Percentiles rank a stretch among this genome's conserved stretches.
Conservation (phyloP, 345 rosid species). For the Mercurialis annua region DNA sequence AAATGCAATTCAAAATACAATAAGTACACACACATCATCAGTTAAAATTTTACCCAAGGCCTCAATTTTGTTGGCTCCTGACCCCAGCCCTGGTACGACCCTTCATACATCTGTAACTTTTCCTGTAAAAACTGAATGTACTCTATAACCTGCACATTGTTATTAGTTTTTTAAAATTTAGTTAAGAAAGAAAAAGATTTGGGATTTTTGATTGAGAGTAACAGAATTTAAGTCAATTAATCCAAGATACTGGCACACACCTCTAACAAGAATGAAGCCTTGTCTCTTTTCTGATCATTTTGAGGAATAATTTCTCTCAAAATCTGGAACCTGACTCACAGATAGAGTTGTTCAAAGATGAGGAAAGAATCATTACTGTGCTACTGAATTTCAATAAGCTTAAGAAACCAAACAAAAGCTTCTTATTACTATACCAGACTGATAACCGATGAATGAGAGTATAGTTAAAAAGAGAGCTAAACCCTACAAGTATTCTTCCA, state of each 20-base stretch:
- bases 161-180: neutral
- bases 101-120: conserved; percentile 27
- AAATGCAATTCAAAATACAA: neutral
- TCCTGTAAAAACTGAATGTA: conserved; percentile 34
- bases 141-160: conserved; percentile 31
- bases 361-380: neutral
- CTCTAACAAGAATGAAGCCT: conserved; percentile 36
- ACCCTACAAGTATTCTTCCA: no score
- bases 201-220: neutral
- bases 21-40: neutral
- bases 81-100: conserved; percentile 24
- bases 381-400: no score
- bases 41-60: conserved; percentile 25
- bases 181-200: neutral
- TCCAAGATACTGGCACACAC: conserved; percentile 4
- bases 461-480: no score
- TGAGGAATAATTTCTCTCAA: conserved; percentile 32
- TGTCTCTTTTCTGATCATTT: conserved; percentile 36
- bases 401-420: no score
- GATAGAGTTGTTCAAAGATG: neutral
- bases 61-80: conserved; percentile 27
- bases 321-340: conserved; percentile 29
- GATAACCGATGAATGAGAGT: neutral
- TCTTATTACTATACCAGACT: neutral
- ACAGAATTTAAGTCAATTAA: neutral